Conservation (phyloP, 768 basidiomycete genomes). For the Lyophyllum decastes region DNA sequence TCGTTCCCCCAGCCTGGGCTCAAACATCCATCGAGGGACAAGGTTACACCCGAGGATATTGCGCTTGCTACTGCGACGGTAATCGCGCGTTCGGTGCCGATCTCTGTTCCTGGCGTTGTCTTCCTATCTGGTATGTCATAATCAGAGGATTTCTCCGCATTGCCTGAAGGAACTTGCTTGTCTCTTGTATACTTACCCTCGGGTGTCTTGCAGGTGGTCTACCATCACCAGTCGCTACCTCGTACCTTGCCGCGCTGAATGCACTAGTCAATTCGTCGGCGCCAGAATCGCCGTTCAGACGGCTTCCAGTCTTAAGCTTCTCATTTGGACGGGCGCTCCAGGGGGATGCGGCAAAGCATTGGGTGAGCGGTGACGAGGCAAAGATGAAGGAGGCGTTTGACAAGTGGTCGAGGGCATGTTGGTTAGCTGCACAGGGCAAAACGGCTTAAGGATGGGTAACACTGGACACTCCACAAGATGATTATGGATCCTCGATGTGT, state of each 20-base stretch:
- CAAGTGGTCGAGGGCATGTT: constrained; percentile 45
- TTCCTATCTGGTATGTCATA: constrained; percentile 45
- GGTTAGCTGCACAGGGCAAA: constrained; percentile 40
- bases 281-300: constrained; percentile 34
- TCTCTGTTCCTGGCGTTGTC: constrained; percentile 47
- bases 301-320: constrained; percentile 47
- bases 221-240: constrained; percentile 37
- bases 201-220: constrained; percentile 37
- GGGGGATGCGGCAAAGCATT: constrained; percentile 47
- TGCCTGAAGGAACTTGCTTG: not conserved
- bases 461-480: no score
- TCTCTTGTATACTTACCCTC: not conserved
- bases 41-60: constrained; percentile 39
- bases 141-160: constrained; percentile 2
- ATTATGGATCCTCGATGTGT: no score
- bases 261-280: constrained; percentile 33
- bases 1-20: constrained; percentile 53
- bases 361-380: constrained; percentile 45
- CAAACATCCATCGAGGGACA: constrained; percentile 38
- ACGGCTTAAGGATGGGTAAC: not conserved
- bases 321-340: constrained; percentile 54
- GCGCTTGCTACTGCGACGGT: constrained; percentile 46
- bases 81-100: constrained; percentile 45
- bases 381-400: constrained; percentile 40
- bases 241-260: constrained; percentile 44